Base-by-base conservation (phyloP, 208 protist species). In the Trypanosoma congolense region DNA sequence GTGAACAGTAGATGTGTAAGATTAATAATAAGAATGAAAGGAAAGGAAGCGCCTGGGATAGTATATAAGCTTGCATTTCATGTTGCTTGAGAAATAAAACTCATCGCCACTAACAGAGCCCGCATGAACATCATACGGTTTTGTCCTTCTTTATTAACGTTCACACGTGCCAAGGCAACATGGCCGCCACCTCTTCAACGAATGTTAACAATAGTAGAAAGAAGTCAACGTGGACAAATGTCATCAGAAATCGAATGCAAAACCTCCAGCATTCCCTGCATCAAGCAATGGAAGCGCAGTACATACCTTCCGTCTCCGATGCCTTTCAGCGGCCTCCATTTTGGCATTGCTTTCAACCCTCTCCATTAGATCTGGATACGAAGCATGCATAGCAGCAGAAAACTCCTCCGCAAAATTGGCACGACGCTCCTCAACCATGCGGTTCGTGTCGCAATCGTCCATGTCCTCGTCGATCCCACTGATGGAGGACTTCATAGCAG, bases 401-500 rank as follows among this genome's bases (percentile, higher is more conserved):
- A 92, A 95, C 70, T 90, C 73, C 19, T 77, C 36, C 8, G 70
- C 65, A 60, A 95, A 92, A 10, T 65, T 65, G 9, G 56, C 45
- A 45, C 76, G 73, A 19, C 84, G 73, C 19, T 52, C 47, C 35
- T 56, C 57, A 16, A 70, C 80, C 28, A 71, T 68, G 55, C 75
- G 74, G 30, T 60, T 71, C 12, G 60, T 73, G 47, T 61, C 61
- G 21, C 42, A 25, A 24, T 62, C 62, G 21, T 87, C 82, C n/a
- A 59, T 66, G 70, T 90, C 87, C 58, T 95, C 85, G 56, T 87
- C 70, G 62, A 95, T 87, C 19, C 88, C 88, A 54, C 79, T 89
- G 53, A 95, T 92, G 38, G 75, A 91, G 12, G 56, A 55, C 52
- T 84, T 90, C 84, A 90, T 91, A 18, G 64, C 62, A 29, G 77